Base-by-base conservation (phyloP, 805 yeast species). In the Candida arabinofermentans region DNA sequence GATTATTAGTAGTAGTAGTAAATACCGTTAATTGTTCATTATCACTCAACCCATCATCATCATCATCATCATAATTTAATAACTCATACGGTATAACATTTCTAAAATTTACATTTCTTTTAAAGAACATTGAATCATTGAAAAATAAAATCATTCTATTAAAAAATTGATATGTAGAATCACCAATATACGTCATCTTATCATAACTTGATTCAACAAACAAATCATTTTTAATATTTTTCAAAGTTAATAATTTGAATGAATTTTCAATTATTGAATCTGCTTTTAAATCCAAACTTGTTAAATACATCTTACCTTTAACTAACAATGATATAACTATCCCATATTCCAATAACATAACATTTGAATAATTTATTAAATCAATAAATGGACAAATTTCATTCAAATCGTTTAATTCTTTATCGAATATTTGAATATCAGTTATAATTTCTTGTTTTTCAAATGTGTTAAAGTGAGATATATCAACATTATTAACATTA, bases 311-410 rank as follows among this genome's bases (percentile, higher is more conserved):
- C n/a, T 42, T 46, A 2, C 46, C 44, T 24, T 39, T 43, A 13
- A 48, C 27, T 3, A 40, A 17, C 29, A 46, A n/a, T 7, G 53
- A 39, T 2, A 49, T 12, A 5, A 46, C 47, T 2, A 38, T 17
- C 8, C 43, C 43, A 8, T 37, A 27, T n/a, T 36, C 29, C 22
- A 17, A 32, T 13, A 13, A 3, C 31, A 10, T 8, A n/a, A 27
- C 3, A 5, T 14, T 9, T 27, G 18, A 27, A 27, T 26, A 19
- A 12, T 17, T 21, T n/a, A n/a, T n/a, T n/a, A n/a, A n/a, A n/a
- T n/a, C n/a, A n/a, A n/a, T 21, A 26, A 21, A 21, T 30, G 23
- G n/a, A 18, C 36, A 9, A 18, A 27, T 18, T 12, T 7, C 3
- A 37, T 26, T 34, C 14, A 23, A 24, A 14, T 27, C 5, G 7